Base-by-base conservation (phyloP, 805 yeast genomes). In the Phaffomyces thermotolerans region DNA sequence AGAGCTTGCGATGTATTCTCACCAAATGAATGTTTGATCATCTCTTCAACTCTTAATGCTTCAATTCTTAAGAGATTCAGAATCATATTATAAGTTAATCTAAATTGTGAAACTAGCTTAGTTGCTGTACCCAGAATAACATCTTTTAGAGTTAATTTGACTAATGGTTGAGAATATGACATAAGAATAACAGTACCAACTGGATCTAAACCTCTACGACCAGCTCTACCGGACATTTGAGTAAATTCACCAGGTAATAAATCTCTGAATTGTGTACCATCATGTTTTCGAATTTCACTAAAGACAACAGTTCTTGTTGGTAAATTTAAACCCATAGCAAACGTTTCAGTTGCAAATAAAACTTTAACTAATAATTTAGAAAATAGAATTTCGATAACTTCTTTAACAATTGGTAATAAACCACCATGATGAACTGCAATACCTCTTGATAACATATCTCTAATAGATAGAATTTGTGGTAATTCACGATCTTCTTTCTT, bases 151-250 rank as follows among this genome's bases (percentile, higher is more conserved):
- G 78, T 75, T 1, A 71, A 58, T 17, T 69, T 69, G 6, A 71
- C 69, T 17, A 82, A 54, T 1, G 93, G 87, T 23, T 76, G 75
- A 39, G 75, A 79, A 56, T 82, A 85, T 3, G 95, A 73, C 95
- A 93, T 88, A 7, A 90, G 79, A 49, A 93, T 88, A 12, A 93
- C 99, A 0, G 97, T 91, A 58, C 99, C 99, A 0, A 85, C 87
- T 18, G 79, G 68, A 68, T 93, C 99, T 51, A 93, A 67, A 31
- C 99, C 99, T 70, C 99, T 80, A 67, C 99, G 80, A 47, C 99
- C 99, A 0, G 99, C 99, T 64, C 99, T 77, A 37, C 99, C 99
- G 0, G 97, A 90, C 99, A 93, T 93, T 65, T 91, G 99, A 0
- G 98, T 93, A 60, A 91, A 93, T 62, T 93, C 99, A 43, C 99